phyloP scores from a whole-genome alignment of 1,284 basidiomycete species.

The Tilletiaria anomala region DNA sequence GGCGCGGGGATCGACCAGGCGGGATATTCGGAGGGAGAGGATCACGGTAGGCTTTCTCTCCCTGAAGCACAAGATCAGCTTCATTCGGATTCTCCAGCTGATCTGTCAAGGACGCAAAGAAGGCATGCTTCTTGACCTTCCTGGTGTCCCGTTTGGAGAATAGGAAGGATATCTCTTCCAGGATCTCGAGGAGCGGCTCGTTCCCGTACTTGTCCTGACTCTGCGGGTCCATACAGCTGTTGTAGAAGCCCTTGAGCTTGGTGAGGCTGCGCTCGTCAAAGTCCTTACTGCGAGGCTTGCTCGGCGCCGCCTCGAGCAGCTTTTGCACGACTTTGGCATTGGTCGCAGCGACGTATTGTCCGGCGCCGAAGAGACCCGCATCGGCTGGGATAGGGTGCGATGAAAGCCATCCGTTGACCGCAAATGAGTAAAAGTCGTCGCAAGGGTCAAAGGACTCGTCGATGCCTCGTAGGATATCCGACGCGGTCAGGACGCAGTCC shows the following conservation, averaged over 20 bases:
- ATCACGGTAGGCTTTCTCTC: neutral
- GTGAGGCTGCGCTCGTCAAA: slow-evolving; percentile 55
- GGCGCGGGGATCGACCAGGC: slow-evolving; percentile 17
- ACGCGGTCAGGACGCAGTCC: slow-evolving; percentile 69
- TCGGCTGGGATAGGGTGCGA: slow-evolving; percentile 38
- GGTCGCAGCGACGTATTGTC: slow-evolving; percentile 12
- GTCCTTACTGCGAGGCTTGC: slow-evolving; percentile 6
- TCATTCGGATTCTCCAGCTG: no score
- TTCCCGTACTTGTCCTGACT: slow-evolving; percentile 42
- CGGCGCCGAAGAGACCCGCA: slow-evolving; percentile 44
- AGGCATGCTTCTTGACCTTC: slow-evolving; percentile 46
- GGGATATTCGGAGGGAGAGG: no score
- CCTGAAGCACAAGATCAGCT: neutral
- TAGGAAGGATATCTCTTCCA: slow-evolving; percentile 39
- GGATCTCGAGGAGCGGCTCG: slow-evolving; percentile 42
- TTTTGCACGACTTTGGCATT: slow-evolving; percentile 39
- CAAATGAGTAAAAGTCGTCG: slow-evolving; percentile 84
- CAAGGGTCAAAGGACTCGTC: slow-evolving; percentile 78
- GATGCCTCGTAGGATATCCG: slow-evolving; percentile 63
- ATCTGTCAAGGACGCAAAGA: slow-evolving; percentile 48
- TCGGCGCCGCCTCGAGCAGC: slow-evolving; percentile 37
- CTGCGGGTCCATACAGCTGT: slow-evolving; percentile 64
- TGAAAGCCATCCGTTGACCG: slow-evolving; percentile 40
- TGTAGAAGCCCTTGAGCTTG: slow-evolving; percentile 67
- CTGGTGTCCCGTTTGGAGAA: slow-evolving; percentile 14